Conservation (phyloP, 1,139 yeast genomes). For the Diutina rugosa region DNA sequence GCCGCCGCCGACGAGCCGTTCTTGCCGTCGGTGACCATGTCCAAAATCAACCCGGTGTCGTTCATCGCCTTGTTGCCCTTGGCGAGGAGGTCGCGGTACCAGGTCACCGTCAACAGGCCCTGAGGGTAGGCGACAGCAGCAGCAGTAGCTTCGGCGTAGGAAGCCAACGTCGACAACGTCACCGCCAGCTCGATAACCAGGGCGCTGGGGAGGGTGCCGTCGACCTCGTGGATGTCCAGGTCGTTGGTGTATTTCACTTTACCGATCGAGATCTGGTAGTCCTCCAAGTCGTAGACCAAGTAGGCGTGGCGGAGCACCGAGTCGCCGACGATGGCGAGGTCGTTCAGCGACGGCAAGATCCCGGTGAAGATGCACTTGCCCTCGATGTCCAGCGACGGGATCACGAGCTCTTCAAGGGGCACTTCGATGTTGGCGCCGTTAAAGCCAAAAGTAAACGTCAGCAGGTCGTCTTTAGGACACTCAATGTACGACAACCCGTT, state of each 20-base stretch:
- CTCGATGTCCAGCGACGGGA: neutral
- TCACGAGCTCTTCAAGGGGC: slow-evolving; percentile 12
- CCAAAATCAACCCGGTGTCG: neutral
- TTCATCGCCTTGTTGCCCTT: neutral
- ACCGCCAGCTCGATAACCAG: neutral
- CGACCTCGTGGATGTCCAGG: neutral
- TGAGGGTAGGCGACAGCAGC: neutral
- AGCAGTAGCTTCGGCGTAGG: neutral
- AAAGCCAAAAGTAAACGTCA: slow-evolving; percentile 13
- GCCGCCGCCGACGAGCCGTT: neutral
- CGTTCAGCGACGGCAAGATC: neutral
- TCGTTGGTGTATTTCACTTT: slow-evolving; percentile 33
- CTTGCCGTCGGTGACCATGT: neutral
- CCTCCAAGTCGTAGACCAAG: slow-evolving; percentile 66
- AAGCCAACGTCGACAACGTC: neutral
- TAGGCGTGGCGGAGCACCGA: slow-evolving; percentile 63
- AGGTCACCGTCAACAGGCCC: neutral
- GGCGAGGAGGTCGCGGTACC: neutral
- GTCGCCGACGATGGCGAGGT: slow-evolving; percentile 38
- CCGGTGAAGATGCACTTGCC: neutral
- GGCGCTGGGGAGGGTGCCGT: neutral
- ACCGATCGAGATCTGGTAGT: slow-evolving; percentile 52
- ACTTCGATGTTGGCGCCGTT: slow-evolving; percentile 12
- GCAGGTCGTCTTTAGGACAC: slow-evolving; percentile 13
- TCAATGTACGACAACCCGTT: slow-evolving; percentile 15